Evolutionary conservation across 2,329 filamentous ascomycete genomes (phyloP).

Genomic region (Zymoseptoria pseudotritici): DNA sequence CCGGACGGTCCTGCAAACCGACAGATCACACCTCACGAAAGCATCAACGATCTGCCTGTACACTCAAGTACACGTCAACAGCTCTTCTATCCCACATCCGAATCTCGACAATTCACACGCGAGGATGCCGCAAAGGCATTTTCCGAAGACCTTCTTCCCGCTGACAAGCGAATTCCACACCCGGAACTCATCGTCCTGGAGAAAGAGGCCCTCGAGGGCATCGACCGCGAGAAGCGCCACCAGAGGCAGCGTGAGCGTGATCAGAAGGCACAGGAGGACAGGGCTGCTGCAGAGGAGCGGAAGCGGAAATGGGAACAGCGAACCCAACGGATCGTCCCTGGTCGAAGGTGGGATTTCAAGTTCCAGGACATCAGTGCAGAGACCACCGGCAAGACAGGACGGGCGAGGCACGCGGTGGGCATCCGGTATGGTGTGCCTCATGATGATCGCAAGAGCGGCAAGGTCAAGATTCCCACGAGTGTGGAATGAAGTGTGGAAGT

Average conservation of each 20-base stretch:
- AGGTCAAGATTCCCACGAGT: conserved; percentile 55
- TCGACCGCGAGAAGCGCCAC: conserved; percentile 35
- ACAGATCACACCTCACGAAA: conserved; percentile 45
- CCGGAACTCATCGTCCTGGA: conserved; percentile 50
- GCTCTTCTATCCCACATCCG: conserved; percentile 57
- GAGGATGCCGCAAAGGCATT: conserved; percentile 58
- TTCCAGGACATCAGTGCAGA: conserved; percentile 52
- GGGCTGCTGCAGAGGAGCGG: conserved; percentile 33
- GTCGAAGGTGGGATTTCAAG: conserved; percentile 52
- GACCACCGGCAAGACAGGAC: conserved; percentile 48
- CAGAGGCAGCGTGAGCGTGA: conserved; percentile 36
- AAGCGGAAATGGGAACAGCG: conserved; percentile 37
- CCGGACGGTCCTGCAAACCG: conserved; percentile 23
- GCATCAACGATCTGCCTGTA: conserved; percentile 57
- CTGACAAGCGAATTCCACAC: conserved; percentile 57
- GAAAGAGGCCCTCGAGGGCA: conserved; percentile 35
- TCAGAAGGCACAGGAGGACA: conserved; percentile 22
- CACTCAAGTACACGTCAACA: conserved; percentile 48
- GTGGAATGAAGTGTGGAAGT: conserved; percentile 36
- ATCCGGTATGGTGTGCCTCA: conserved; percentile 56
- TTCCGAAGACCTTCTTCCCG: conserved; percentile 50
- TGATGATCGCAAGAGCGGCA: conserved; percentile 55
- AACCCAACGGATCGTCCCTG: conserved; percentile 39
- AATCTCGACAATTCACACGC: conserved; percentile 58
- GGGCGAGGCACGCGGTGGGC: conserved; percentile 47